Evolutionary conservation across 1,139 yeast genomes (phyloP).

Genomic region (Lodderomyces theae): DNA sequence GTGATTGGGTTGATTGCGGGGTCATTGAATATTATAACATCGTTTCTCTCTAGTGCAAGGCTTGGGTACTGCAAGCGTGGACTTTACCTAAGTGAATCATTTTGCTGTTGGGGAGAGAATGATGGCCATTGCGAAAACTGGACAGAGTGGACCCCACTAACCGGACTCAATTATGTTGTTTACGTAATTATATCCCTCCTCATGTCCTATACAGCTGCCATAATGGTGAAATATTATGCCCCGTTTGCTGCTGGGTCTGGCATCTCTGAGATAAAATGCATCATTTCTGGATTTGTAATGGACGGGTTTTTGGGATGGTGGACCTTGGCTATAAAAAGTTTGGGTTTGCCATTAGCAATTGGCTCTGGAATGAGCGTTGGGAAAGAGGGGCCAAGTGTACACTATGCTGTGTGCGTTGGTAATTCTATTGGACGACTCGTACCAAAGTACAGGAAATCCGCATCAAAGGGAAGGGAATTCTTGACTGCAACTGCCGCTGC

Average conservation of each 20-base stretch:
- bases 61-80: conserved; percentile 72
- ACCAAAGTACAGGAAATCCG: conserved; percentile 40
- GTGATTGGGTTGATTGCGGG: conserved; percentile 83
- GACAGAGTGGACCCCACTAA: conserved; percentile 51
- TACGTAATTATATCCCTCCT: conserved; percentile 59
- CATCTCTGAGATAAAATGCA: conserved; percentile 92
- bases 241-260: conserved; percentile 98
- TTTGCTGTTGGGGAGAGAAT: conserved; percentile 76
- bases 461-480: conserved; percentile 54
- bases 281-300: conserved; percentile 86
- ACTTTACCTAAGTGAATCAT: conserved; percentile 67
- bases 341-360: conserved; percentile 83
- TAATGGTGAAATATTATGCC: conserved; percentile 66
- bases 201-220: conserved; percentile 66
- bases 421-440: conserved; percentile 59
- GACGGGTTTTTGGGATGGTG: conserved; percentile 72
- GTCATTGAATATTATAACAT: conserved; percentile 73
- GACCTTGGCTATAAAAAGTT: conserved; percentile 71
- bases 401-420: conserved; percentile 82
- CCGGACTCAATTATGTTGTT: conserved; percentile 49
- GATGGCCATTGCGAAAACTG: conserved; percentile 48
- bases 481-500: conserved; percentile 64
- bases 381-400: conserved; percentile 85
- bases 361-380: conserved; percentile 80
- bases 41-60: conserved; percentile 78